These are phyloP conservation scores for Starmerella vaccinii DNA, from an alignment of 805 yeast genomes.

Conservation along the genomic window DNA sequence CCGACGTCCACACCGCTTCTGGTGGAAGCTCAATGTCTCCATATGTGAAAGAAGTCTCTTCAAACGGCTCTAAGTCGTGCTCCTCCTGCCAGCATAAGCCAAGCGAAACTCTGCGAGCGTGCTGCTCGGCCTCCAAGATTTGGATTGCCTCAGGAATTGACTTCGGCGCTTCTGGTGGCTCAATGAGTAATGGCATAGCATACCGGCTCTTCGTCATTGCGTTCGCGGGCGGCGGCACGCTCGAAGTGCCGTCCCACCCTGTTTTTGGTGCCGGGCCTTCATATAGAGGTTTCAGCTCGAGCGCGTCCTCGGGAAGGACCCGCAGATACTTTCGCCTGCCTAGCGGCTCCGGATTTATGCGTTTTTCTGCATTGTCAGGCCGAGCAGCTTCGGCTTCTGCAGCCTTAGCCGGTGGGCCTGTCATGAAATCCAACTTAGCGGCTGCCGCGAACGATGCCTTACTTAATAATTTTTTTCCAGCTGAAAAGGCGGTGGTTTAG, in stretches of 20 bases:
- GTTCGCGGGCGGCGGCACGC: not conserved
- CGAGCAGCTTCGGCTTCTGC: not conserved
- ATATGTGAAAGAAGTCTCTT: not conserved
- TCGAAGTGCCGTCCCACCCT: not conserved
- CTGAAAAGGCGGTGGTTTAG: not conserved
- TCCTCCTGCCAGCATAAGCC: slow-evolving; percentile 13
- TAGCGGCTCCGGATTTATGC: not conserved
- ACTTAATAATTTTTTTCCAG: slow-evolving; percentile 1
- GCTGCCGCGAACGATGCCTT: not conserved
- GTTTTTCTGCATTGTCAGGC: not conserved
- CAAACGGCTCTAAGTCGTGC: not conserved
- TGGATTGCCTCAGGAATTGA: not conserved
- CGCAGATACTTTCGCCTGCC: not conserved
- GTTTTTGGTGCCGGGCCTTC: not conserved
- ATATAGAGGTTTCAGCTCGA: not conserved
- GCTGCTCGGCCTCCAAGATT: slow-evolving; percentile 7
- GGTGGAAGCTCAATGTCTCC: slow-evolving; percentile 1
- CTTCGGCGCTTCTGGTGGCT: not conserved
- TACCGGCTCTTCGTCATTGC: not conserved
- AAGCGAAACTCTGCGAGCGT: slow-evolving; percentile 6
- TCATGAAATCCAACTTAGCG: not conserved
- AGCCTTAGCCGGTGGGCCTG: slow-evolving; percentile 1
- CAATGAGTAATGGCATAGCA: not conserved
- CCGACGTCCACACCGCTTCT: slow-evolving; percentile 13
- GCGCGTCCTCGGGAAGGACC: too few relatives aligned